phyloP scores from a whole-genome alignment of 495 filamentous ascomycete species.

The Talaromyces adpressus region DNA sequence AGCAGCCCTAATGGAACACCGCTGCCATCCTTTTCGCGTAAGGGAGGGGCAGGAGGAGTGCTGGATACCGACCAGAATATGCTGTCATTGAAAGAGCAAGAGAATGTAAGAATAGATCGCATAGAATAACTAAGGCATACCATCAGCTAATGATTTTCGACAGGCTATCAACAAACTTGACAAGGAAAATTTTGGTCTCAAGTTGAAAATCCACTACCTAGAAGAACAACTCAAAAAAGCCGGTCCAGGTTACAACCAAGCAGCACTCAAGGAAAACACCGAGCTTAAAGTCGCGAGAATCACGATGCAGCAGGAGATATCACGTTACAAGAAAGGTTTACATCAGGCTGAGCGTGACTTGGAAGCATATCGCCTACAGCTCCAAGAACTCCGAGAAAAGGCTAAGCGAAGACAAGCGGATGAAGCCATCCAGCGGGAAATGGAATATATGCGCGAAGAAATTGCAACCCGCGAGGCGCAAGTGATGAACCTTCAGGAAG shows the following conservation, averaged over 20 bases:
- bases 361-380: conserved; percentile 68
- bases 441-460: conserved; percentile 53
- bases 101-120: conserved; percentile 51
- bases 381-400: conserved; percentile 72
- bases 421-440: conserved; percentile 52
- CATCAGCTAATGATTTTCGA: neutral
- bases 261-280: conserved; percentile 85
- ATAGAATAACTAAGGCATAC: neutral
- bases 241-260: conserved; percentile 80
- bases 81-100: conserved; percentile 86
- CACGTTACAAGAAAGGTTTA: conserved; percentile 73
- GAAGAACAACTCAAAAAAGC: conserved; percentile 79
- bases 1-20: conserved; percentile 80
- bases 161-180: conserved; percentile 87
- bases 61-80: conserved; percentile 72
- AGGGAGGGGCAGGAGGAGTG: conserved; percentile 49
- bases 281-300: conserved; percentile 87
- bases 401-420: conserved; percentile 67
- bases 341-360: conserved; percentile 71
- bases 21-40: conserved; percentile 55
- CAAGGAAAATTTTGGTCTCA: conserved; percentile 92
- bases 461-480: conserved; percentile 49
- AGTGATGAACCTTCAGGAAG: conserved; percentile 38
- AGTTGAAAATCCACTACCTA: conserved; percentile 93
- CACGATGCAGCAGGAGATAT: conserved; percentile 79